phyloP scores from a whole-genome alignment of 345 rosid species.

The Garcia nutans region DNA sequence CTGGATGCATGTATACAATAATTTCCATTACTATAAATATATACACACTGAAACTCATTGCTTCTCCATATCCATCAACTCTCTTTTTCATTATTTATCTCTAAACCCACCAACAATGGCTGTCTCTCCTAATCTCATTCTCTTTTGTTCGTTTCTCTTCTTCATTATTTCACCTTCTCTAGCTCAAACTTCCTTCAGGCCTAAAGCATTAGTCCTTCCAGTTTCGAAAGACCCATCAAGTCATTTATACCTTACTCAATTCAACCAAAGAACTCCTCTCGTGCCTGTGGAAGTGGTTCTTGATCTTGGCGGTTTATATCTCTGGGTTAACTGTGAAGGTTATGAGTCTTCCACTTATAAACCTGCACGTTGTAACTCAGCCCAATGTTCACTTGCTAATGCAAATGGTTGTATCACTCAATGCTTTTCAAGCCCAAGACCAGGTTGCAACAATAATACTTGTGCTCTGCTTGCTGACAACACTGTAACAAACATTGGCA shows the following conservation, averaged over 20 bases:
- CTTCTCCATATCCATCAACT: slow-evolving; percentile 1
- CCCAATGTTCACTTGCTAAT: slow-evolving; percentile 21
- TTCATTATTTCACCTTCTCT: neutral
- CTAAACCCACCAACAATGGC: slow-evolving; percentile 2
- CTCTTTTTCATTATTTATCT: neutral
- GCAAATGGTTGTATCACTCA: slow-evolving; percentile 5
- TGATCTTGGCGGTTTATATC: slow-evolving; percentile 24
- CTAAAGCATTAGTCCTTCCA: slow-evolving; percentile 27
- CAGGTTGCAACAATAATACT: slow-evolving; percentile 6
- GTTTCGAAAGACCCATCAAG: slow-evolving; percentile 16
- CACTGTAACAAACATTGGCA: neutral
- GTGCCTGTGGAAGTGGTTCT: slow-evolving; percentile 15
- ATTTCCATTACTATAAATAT: neutral
- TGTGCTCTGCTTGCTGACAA: slow-evolving; percentile 12
- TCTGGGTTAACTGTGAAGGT: slow-evolving; percentile 21
- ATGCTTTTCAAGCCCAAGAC: neutral
- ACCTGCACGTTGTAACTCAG: slow-evolving; percentile 21
- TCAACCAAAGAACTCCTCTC: slow-evolving; percentile 25
- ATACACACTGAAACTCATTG: neutral
- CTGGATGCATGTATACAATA: too few relatives aligned
- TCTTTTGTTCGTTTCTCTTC: neutral
- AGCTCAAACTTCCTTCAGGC: slow-evolving; percentile 9
- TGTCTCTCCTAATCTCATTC: neutral
- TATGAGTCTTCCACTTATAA: slow-evolving; percentile 16
- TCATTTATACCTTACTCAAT: slow-evolving; percentile 13